phyloP scores from a whole-genome alignment of 192 early-diverging fungal genomes.

The Thamnidium elegans region DNA sequence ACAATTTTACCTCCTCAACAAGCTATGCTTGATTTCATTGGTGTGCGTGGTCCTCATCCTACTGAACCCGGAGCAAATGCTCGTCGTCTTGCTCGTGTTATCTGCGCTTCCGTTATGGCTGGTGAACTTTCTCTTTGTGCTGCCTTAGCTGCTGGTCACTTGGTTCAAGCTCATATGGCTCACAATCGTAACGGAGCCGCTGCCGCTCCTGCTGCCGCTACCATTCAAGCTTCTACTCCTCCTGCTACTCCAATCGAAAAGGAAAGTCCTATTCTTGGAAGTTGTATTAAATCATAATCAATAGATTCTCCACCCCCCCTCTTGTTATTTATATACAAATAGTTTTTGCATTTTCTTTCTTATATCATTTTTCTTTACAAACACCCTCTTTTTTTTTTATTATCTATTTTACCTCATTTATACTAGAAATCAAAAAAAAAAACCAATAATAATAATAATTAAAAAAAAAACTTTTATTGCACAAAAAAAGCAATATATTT shows the following conservation, averaged over 20 bases:
- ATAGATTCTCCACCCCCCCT: background rate
- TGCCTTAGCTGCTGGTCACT: slow-evolving; percentile 84
- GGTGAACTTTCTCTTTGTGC: slow-evolving; percentile 85
- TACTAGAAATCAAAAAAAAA: too few species aligned
- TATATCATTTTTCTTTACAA: too few species aligned
- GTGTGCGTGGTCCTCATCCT: slow-evolving; percentile 77
- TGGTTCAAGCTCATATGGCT: slow-evolving; percentile 86
- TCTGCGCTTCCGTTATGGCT: slow-evolving; percentile 88
- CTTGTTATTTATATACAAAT: too few species aligned
- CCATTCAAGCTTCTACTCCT: slow-evolving; percentile 15
- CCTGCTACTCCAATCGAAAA: slow-evolving; percentile 19
- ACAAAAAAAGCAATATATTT: too few species aligned
- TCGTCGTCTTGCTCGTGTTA: slow-evolving; percentile 79
- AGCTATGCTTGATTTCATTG: slow-evolving; percentile 85
- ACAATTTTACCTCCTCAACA: slow-evolving; percentile 81
- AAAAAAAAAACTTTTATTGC: too few species aligned
- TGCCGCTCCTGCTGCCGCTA: slow-evolving; percentile 1
- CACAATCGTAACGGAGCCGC: slow-evolving; percentile 70
- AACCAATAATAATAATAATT: too few species aligned
- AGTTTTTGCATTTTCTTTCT: too few species aligned
- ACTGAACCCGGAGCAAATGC: slow-evolving; percentile 81
- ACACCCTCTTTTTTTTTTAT: too few species aligned
- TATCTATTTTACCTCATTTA: too few species aligned
- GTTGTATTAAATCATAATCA: slow-evolving; percentile 45
- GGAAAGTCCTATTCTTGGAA: slow-evolving; percentile 21